Percentiles rank a stretch among this genome's conserved stretches.
phyloP scores from a whole-genome alignment of 441 rosid species.

The Breynia disticha region DNA sequence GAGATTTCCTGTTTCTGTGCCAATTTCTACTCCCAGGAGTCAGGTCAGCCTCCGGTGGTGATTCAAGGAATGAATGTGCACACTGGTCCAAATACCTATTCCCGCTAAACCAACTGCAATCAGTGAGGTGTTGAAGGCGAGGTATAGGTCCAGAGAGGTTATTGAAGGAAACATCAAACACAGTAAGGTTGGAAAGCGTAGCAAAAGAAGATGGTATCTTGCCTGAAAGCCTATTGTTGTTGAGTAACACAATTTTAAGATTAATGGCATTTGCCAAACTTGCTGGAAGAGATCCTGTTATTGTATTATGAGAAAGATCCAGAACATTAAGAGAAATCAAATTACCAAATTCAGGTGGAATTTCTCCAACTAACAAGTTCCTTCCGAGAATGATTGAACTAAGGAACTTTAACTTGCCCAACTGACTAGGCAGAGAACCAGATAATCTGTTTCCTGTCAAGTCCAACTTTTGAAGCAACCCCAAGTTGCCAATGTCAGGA shows the following conservation, averaged over 20 bases:
- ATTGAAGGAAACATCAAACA: constrained; percentile 46
- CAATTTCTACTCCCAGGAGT: constrained; percentile 19
- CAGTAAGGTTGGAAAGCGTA: constrained; percentile 28
- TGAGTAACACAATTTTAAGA: constrained; percentile 38
- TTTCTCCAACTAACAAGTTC: constrained; percentile 41
- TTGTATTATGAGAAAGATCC: constrained; percentile 49
- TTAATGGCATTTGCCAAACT: constrained; percentile 29
- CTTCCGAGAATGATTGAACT: constrained; percentile 35
- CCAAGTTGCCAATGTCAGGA: constrained; percentile 31
- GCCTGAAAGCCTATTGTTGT: constrained; percentile 45
- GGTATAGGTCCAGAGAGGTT: constrained; percentile 51
- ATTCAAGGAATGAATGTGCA: constrained; percentile 12
- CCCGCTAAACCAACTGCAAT: constrained; percentile 34
- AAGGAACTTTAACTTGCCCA: constrained; percentile 32
- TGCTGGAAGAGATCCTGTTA: constrained; percentile 45
- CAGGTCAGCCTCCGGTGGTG: constrained; percentile 7
- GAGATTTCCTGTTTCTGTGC: constrained; percentile 19
- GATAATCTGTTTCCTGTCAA: constrained; percentile 39
- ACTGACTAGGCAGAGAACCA: constrained; percentile 36
- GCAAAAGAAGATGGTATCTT: constrained; percentile 47
- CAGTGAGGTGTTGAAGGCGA: constrained; percentile 17
- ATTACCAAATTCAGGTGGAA: constrained; percentile 40
- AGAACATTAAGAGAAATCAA: constrained; percentile 32
- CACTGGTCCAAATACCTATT: constrained; percentile 31
- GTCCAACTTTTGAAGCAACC: constrained; percentile 36